A percentile compares a stretch with the other conserved stretches of the same genome.
phyloP scores from a whole-genome alignment of 2,329 filamentous ascomycete genomes.

The Sporothrix sp. region DNA sequence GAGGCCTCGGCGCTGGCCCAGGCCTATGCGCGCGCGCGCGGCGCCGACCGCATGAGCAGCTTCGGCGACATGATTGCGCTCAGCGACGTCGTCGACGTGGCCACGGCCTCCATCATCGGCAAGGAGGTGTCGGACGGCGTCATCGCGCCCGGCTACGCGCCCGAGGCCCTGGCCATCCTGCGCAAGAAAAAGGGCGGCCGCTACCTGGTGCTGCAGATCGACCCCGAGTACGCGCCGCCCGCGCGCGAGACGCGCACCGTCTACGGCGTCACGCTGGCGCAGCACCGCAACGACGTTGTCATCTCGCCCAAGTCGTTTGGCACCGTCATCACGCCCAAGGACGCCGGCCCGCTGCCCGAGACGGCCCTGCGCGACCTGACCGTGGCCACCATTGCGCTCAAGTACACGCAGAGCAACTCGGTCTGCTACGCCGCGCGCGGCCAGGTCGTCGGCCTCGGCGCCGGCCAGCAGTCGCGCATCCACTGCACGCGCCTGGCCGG shows the following conservation, averaged over 20 bases:
- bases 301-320: conserved; percentile 80
- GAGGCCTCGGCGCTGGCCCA: conserved; percentile 80
- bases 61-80: conserved; percentile 95
- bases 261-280: conserved; percentile 78
- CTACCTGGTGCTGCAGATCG: conserved; percentile 93
- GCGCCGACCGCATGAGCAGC: conserved; percentile 96
- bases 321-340: conserved; percentile 79
- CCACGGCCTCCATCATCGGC: conserved; percentile 94
- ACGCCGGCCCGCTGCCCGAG: conserved; percentile 61
- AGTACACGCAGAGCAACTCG: conserved; percentile 98
- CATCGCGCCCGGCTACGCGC: conserved; percentile 78
- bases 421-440: conserved; percentile 95
- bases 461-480: conserved; percentile 94
- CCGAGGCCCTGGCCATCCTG: conserved; percentile 79
- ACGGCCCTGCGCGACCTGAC: conserved; percentile 80
- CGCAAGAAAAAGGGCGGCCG: conserved; percentile 98
- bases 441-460: conserved; percentile 87
- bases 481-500: conserved; percentile 96
- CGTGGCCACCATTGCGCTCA: conserved; percentile 91
- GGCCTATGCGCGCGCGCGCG: conserved; percentile 89
- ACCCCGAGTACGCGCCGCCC: conserved; percentile 71
- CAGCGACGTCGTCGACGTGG: conserved; percentile 79
- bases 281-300: conserved; percentile 85
- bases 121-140: conserved; percentile 97
- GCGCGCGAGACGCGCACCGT: conserved; percentile 78